Base-by-base conservation (phyloP, 1,284 basidiomycete species). In the Athelia psychrophila region DNA sequence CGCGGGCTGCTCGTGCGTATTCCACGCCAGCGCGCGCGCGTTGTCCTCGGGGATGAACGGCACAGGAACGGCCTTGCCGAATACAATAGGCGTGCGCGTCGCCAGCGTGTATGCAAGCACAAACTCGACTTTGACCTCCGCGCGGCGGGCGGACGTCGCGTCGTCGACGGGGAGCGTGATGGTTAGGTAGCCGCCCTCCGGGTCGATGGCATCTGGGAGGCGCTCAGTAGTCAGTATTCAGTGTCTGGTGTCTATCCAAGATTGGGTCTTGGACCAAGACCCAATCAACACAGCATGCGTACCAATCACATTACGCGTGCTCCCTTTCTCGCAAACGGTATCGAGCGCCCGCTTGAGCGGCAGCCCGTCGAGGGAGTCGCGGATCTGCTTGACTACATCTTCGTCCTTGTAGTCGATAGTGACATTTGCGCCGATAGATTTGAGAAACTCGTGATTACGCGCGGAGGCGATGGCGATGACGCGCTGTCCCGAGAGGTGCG, bases 391-490 rank as follows among this genome's bases (percentile, higher is more conserved):
- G 9, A 53, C 54, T 22, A 52, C 54, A 24, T 59, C 51, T 15
- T 59, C 50, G 49, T 59, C 63, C 23, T 54, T 45, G 49, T 60
- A 62, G 52, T 70, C 63, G 57, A 75, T 67, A 6, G 66, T 64
- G 9, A 58, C 59, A 33, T 69, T 64, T 0, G 73, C 76, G 8
- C 76, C 75, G 33, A 66, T 61, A 2, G 61, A 57, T 54, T 69
- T 69, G 53, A 76, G 62, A 49, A 69, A 61, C 16, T 64, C 67
- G 46, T 63, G 65, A 54, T 70, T 72, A 27, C 62, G 60, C 3
- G 68, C 63, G 46, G 70, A 72, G 19, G 70, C 68, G 8, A 70
- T 72, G 20, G 64, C 62, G 54, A 72, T 62, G 47, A 74, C 70
- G 46, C 62, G 63, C 55, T 62, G 61, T 13, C 70, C 70, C 1